Base-by-base conservation (phyloP, 2,329 filamentous ascomycete genomes). In the Gaeumannomyces sp. region DNA sequence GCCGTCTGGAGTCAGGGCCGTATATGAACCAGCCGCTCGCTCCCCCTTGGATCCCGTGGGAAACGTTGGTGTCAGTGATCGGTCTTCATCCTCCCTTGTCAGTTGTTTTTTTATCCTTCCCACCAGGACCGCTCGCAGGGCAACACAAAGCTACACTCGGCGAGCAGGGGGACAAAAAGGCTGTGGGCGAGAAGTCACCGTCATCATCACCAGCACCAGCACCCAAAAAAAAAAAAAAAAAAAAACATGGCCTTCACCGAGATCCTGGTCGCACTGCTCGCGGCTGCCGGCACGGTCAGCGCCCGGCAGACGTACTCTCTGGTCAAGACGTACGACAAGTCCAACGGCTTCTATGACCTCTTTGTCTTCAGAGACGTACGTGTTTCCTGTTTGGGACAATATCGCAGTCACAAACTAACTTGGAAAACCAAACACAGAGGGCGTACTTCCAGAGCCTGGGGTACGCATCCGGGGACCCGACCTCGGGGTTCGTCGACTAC, bases 401-500 rank as follows among this genome's bases (percentile, higher is more conserved):
- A 6, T 25, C 45, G 4, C 10, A 53, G 45, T 10, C 1, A 10
- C 45, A 53, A 11, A 53, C 19, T 11, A n/a, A 53, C 45, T n/a
- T 50, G 45, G 8, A 28, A 28, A 10, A 16, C 3, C 27, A 33
- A 53, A 16, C 5, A 62, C 45, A 62, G 61, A 38, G 61, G 27
- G 45, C 61, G 3, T 62, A 33, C 25, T 62, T 62, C 61, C 28
- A 62, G 19, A 62, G 31, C 27, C 45, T 62, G 13, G 61, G 61
- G 25, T 62, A 56, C 50, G 4, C 19, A 1, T n/a, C 45, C 22
- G 61, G 45, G 45, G 67, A 70, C 50, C 65, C 70, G 7, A 66
- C 68, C 14, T 61, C 65, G 33, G 70, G 70, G 7, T 72, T 72
- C 59, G 70, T 72, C 35, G 67, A 72, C 64, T 80, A 78, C 68